phyloP scores from a whole-genome alignment of 208 protist genomes.

The Borovskyia barvae region DNA sequence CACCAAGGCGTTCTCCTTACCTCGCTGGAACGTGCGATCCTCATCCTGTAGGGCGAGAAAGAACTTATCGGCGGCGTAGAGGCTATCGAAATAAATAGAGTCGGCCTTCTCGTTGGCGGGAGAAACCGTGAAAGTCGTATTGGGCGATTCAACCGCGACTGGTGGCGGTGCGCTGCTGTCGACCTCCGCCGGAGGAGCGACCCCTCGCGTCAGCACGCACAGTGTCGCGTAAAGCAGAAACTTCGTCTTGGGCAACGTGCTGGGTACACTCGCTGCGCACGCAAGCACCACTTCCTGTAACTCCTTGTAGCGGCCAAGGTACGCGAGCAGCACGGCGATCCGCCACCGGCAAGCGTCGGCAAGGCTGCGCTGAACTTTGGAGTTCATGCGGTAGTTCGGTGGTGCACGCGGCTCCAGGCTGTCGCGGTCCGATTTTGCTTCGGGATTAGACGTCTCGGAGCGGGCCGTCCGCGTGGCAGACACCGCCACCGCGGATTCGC shows the following conservation, averaged over 20 bases:
- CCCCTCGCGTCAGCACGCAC: slow-evolving; percentile 53
- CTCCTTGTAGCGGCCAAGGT: slow-evolving; percentile 43
- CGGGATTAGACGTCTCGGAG: neutral
- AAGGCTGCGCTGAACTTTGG: slow-evolving; percentile 38
- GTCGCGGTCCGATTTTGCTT: neutral
- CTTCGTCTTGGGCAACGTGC: slow-evolving; percentile 33
- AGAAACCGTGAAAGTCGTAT: neutral
- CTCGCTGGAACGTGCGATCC: slow-evolving; percentile 63
- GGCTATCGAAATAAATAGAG: slow-evolving; percentile 66
- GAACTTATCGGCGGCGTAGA: slow-evolving; percentile 60
- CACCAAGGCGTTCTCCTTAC: slow-evolving; percentile 70
- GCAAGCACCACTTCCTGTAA: slow-evolving; percentile 33
- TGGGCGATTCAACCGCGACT: neutral
- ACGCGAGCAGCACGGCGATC: slow-evolving; percentile 42
- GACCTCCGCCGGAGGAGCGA: neutral
- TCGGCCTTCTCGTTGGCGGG: slow-evolving; percentile 3
- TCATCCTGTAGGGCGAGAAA: slow-evolving; percentile 69
- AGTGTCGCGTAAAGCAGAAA: slow-evolving; percentile 61
- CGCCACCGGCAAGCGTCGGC: slow-evolving; percentile 51
- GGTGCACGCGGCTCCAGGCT: neutral
- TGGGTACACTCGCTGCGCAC: slow-evolving; percentile 8
- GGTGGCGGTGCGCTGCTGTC: neutral
- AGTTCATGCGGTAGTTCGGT: slow-evolving; percentile 15
- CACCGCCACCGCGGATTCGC: neutral
- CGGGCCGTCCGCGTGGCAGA: neutral